Evolutionary conservation across 805 yeast genomes (phyloP), one percentile per base, ranked within the genome.

Genomic region (Wickerhamomyces chambardii): DNA sequence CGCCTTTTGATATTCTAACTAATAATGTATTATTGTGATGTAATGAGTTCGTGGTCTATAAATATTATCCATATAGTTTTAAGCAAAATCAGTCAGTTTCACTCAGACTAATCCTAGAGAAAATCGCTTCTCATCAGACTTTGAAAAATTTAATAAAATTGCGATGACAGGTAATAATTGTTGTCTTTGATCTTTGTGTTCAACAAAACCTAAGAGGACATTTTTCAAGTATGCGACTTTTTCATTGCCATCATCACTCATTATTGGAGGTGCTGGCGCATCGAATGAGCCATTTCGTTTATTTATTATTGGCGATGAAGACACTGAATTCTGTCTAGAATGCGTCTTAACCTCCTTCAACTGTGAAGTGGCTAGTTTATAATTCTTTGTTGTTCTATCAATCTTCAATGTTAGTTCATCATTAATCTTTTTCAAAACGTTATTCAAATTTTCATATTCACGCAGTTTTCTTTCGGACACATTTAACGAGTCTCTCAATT

Each of bases 171-270:
- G 97, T 24, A 92, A 61, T 30, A 90, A 66, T 54, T 79, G 85
- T 21, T 68, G 75, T 39, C 97, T 68, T 57, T 89, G 97, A n/a
- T 90, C 98, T 50, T 73, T 83, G 52, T 84, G 95, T 50, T 89
- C 96, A 36, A 92, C 58, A 53, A 83, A 92, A 2, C 97, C 97
- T 3, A 90, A 61, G n/a, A 90, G 57, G 3, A 90, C 96, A 52
- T 92, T 92, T 55, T 84, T 84, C 34, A 87, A 68, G 53, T 90
- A 90, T 11, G 94, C 84, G 16, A 80, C 66, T 46, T 75, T 81
- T 18, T 58, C 63, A 25, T 47, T 37, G n/a, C 54, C 59, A 12
- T 47, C 39, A 21, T 43, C 45, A 4, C 45, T 30, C 7, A 25
- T 28, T 7, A 25, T 17, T 24, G 5, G 14, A 32, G 11, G 26